Evolutionary conservation across 2,329 filamentous ascomycete genomes (phyloP).

Genomic region (Epichloe uncinata): DNA sequence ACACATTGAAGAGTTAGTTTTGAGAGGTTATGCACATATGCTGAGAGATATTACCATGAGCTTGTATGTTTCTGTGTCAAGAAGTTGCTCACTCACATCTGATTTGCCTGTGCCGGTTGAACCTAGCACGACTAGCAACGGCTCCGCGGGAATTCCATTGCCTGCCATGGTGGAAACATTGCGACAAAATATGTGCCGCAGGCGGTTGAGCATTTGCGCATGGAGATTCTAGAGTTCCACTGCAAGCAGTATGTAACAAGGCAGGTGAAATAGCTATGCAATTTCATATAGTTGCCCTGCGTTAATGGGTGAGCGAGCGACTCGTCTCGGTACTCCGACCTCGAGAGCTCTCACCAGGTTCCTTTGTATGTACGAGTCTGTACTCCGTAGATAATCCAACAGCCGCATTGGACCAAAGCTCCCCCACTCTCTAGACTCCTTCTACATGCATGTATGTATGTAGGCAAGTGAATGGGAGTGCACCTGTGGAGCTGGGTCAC

Average conservation of each 20-base stretch:
- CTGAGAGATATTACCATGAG: neutral
- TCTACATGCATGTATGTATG: no score
- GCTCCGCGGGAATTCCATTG: constrained; percentile 30
- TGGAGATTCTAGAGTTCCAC: constrained; percentile 3
- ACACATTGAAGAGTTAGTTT: neutral
- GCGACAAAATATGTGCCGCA: constrained; percentile 15
- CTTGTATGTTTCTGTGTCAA: neutral
- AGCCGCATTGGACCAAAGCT: no score
- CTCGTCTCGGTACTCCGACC: no score
- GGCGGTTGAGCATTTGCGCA: constrained; percentile 15
- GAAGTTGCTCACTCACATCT: constrained; percentile 42
- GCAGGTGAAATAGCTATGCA: no score
- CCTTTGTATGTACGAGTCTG: no score
- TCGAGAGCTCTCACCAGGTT: no score
- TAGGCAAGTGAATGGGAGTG: neutral
- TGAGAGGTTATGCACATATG: no score
- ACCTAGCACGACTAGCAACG: constrained; percentile 71
- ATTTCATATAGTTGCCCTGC: no score
- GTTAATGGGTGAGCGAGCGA: no score
- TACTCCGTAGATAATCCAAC: no score
- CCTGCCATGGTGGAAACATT: constrained; percentile 28
- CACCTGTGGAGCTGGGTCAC: constrained; percentile 14
- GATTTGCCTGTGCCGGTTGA: constrained; percentile 92
- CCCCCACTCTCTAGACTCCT: no score
- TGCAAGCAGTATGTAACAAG: no score